Evolutionary conservation across 768 basidiomycete genomes (phyloP).

Genomic region (Tricholoma sp.): DNA sequence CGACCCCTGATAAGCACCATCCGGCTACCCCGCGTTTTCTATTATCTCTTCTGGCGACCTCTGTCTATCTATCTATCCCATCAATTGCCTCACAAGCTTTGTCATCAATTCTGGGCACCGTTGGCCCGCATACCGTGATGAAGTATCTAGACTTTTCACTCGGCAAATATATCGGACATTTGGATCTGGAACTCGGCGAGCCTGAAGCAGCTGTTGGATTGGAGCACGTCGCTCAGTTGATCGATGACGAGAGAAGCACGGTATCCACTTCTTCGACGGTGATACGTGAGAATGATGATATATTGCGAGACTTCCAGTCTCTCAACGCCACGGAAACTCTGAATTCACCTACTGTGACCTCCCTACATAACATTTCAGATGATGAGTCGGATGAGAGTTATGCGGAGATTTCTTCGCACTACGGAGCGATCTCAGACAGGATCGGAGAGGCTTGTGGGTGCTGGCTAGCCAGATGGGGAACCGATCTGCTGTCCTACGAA

Average conservation of each 20-base stretch:
- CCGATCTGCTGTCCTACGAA: constrained; percentile 70
- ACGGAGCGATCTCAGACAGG: constrained; percentile 87
- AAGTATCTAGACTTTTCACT: constrained; percentile 80
- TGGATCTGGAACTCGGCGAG: constrained; percentile 32
- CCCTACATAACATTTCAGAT: constrained; percentile 13
- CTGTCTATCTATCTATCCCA: constrained; percentile 82
- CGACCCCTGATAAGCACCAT: constrained; percentile 52
- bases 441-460: constrained; percentile 87
- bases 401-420: constrained; percentile 49
- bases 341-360: constrained; percentile 3
- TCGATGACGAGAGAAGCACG: constrained; percentile 30
- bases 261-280: constrained; percentile 1
- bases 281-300: not conserved
- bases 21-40: constrained; percentile 78
- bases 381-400: constrained; percentile 9
- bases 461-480: constrained; percentile 86
- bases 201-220: constrained; percentile 64
- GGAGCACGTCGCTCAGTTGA: constrained; percentile 55
- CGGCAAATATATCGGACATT: constrained; percentile 55
- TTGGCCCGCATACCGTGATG: constrained; percentile 74
- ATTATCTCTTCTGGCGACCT: constrained; percentile 81
- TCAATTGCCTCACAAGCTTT: constrained; percentile 71
- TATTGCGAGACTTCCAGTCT: not conserved
- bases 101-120: constrained; percentile 60
- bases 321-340: not conserved